Base-by-base conservation (phyloP, 371 early-diverging fungal species). In the Mortierella sp. region DNA sequence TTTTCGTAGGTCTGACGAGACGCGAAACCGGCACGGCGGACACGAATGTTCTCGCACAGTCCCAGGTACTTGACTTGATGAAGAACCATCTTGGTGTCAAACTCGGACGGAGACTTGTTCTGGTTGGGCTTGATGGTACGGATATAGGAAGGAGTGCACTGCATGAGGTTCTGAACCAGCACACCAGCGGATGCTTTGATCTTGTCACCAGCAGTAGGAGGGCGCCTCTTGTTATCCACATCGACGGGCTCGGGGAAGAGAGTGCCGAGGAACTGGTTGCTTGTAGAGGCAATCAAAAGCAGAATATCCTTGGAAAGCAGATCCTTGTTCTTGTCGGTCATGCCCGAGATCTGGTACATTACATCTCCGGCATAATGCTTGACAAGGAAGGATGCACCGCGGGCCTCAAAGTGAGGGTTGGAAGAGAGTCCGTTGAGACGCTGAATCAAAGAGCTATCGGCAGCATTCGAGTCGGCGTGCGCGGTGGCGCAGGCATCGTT, bases 261-360 rank as follows among this genome's bases (percentile, higher is more conserved):
- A 0, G 86, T 80, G 19, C 88, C 84, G 70, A 97, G 89, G 84
- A 96, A 97, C 28, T 83, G 78, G 80, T 95, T 95, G 73, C 84
- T 80, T 16, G 94, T 93, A 9, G 91, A 91, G 79, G 96, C 94
- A 89, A 96, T 94, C 82, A 97, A 91, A 54, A 95, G 93, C 76
- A 96, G 89, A 54, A 96, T 91, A 88, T 99, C 99, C 89, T 96
- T 97, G 86, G 96, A 91, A 38, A 99, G 91, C 42, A 97, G 94
- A 84, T 99, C 99, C 89, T 97, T 99, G 92, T 99, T 99, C 88
- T 99, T 98, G 84, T 99, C 99, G 0, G 99, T 97, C 96, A 99
- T 99, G 0, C 98, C 98, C 26, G 96, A 94, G 44, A 97, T 93
- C 80, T 95, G 94, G 91, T 99, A 99, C 73, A 92, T 89, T 60